phyloP scores from a whole-genome alignment of 2,329 filamentous ascomycete species.

The Exophiala spinifera region DNA sequence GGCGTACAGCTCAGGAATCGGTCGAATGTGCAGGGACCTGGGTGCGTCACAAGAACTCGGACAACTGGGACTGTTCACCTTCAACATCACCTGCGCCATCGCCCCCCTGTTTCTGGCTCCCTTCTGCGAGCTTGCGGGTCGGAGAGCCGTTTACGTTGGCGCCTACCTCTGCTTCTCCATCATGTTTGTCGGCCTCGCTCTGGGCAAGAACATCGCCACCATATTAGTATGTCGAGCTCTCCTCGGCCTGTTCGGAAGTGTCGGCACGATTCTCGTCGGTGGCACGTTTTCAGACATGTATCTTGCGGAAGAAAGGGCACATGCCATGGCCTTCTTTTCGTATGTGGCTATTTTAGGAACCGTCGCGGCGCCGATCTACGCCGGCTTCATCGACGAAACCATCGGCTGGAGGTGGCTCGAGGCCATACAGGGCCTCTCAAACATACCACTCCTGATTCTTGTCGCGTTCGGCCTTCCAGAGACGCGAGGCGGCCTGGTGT shows the following conservation, averaged over 20 bases:
- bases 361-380: slow-evolving; percentile 53
- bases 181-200: slow-evolving; percentile 48
- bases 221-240: slow-evolving; percentile 48
- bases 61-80: slow-evolving; percentile 50
- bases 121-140: slow-evolving; percentile 51
- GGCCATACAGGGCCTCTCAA: slow-evolving; percentile 52
- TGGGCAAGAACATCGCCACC: slow-evolving; percentile 49
- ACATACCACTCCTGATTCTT: slow-evolving; percentile 47
- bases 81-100: slow-evolving; percentile 50
- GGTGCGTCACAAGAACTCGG: slow-evolving; percentile 43
- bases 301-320: slow-evolving; percentile 43
- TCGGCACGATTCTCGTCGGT: slow-evolving; percentile 51
- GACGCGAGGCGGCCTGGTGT: slow-evolving; percentile 47
- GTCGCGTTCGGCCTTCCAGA: slow-evolving; percentile 47
- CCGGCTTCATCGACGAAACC: slow-evolving; percentile 53
- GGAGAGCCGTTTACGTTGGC: slow-evolving; percentile 47
- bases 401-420: slow-evolving; percentile 55
- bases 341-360: slow-evolving; percentile 53
- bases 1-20: slow-evolving; percentile 51
- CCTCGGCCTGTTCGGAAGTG: slow-evolving; percentile 50
- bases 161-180: slow-evolving; percentile 47
- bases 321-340: slow-evolving; percentile 49
- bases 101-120: slow-evolving; percentile 49
- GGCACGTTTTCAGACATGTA: slow-evolving; percentile 53
- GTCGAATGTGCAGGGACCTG: slow-evolving; percentile 46